A percentile compares a stretch with the other conserved stretches of the same genome.
Evolutionary conservation across 2,329 filamentous ascomycete genomes (phyloP).

Genomic region (Sporothrix brunneoviolacea): DNA sequence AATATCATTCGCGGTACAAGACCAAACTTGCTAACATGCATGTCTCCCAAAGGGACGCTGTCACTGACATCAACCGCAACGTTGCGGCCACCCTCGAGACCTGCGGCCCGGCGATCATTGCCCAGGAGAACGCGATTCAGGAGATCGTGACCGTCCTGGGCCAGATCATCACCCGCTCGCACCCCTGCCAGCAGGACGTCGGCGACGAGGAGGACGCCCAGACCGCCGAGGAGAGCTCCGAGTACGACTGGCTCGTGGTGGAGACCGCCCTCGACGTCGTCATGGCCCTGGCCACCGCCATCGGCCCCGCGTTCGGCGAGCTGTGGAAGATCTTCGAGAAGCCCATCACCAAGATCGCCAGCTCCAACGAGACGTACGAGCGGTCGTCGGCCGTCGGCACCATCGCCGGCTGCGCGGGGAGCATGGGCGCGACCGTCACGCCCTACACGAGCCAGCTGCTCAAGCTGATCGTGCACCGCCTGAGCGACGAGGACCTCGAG

Average conservation of each 20-base stretch:
- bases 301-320: conserved; percentile 75
- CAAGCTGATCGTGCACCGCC: conserved; percentile 74
- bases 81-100: conserved; percentile 84
- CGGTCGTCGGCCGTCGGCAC: conserved; percentile 86
- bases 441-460: conserved; percentile 72
- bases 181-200: conserved; percentile 88
- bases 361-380: conserved; percentile 79
- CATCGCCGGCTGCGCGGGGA: conserved; percentile 81
- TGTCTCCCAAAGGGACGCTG: conserved; percentile 59
- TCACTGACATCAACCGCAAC: conserved; percentile 94
- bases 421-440: conserved; percentile 75
- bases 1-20: no score
- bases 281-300: conserved; percentile 72
- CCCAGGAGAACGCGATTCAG: conserved; percentile 64
- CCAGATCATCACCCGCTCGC: conserved; percentile 78
- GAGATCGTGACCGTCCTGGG: conserved; percentile 69
- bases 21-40: no score
- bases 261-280: conserved; percentile 91
- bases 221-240: conserved; percentile 69
- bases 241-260: conserved; percentile 96
- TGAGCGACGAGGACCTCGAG: conserved; percentile 83
- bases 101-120: conserved; percentile 79
- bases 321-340: conserved; percentile 96
- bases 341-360: conserved; percentile 79
- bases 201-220: conserved; percentile 72